Base-by-base conservation (phyloP, 768 basidiomycete genomes). In the Lactarius evosmus region DNA sequence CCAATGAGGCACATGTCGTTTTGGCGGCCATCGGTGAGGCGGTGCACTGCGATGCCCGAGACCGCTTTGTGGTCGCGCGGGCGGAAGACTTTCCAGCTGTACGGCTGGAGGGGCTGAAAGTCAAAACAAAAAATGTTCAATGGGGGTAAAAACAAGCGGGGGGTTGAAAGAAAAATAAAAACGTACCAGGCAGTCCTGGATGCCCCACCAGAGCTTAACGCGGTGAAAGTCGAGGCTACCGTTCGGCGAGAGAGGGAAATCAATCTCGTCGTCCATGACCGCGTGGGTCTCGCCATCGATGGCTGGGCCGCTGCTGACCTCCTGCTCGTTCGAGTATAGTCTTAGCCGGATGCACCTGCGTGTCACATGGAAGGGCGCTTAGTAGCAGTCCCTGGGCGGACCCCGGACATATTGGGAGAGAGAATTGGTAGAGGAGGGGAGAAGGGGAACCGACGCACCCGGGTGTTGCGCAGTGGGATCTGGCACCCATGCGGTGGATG, bases 291-390 rank as follows among this genome's bases (percentile, higher is more conserved):
- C 29, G 32, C 44, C 8, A 16, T 58, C n/a, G n/a, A n/a, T n/a
- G n/a, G n/a, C n/a, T n/a, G n/a, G n/a, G n/a, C n/a, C n/a, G n/a
- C n/a, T n/a, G n/a, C n/a, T n/a, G n/a, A n/a, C 30, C 7, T 41
- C 49, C 34, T 66, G 52, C 17, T 30, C 9, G 52, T 60, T 50
- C 7, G 66, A 63, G 46, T 49, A 61, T 2, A 69, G 19, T 38
- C 52, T 61, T 36, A 69, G 49, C 4, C 66, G 65, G n/a, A 68
- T 58, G 40, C 66, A 67, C n/a, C 67, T 68, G 40, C 22, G 38
- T 14, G 34, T 17, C 46, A 12, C 36, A 3, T 38, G n/a, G 11
- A 50, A 38, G n/a, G 14, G 19, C 9, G 30, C 25, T 38, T 6
- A 56, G 44, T 22, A 49, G 25, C 46, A 2, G 46, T 25, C 12